Evolutionary conservation across 805 yeast genomes (phyloP), one percentile per base, ranked within the genome.

Genomic region (Cyberlindnera misumaiensis): DNA sequence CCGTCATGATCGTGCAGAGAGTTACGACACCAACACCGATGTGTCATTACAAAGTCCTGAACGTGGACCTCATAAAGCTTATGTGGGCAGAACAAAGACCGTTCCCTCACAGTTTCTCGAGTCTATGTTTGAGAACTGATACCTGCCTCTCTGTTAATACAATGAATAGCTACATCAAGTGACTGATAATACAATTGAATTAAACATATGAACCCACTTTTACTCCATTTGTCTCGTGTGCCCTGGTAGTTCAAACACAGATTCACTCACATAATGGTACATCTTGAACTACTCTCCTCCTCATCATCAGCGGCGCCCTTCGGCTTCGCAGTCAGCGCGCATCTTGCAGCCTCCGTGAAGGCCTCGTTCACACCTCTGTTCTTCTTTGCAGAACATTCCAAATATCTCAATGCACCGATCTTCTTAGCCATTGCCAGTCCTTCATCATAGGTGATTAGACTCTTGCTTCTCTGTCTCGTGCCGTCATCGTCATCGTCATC

Each of bases 361-460:
- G 97, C 97, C 65, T 93, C 98, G 56, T 94, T 93, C n/a, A 93
- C 98, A 48, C 98, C 98, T 56, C 95, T 77, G 62, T 89, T 90
- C 60, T 83, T 80, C 69, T 89, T 93, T 6, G 98, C 97, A 20
- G 96, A 85, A 65, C 98, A 93, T 63, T 93, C 98, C 56, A 93
- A 71, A 60, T 93, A 93, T 55, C 97, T 76, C 52, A 89, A 68
- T 1, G 98, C 97, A 17, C 97, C 97, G 32, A 93, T 84, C 57
- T 77, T 77, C 56, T 88, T 88, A 28, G 98, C 98, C 53, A 90
- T 87, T 1, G 80, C 80, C 42, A 93, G 72, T 24, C 98, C 98
- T 62, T 93, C 96, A 44, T 93, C 96, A 59, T 90, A 93, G 18
- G 85, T 68, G 42, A 93, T 87, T 46, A 86, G 66, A 40, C 75